phyloP scores from a whole-genome alignment of 306 rosid genomes.

The Malus sieversii region DNA sequence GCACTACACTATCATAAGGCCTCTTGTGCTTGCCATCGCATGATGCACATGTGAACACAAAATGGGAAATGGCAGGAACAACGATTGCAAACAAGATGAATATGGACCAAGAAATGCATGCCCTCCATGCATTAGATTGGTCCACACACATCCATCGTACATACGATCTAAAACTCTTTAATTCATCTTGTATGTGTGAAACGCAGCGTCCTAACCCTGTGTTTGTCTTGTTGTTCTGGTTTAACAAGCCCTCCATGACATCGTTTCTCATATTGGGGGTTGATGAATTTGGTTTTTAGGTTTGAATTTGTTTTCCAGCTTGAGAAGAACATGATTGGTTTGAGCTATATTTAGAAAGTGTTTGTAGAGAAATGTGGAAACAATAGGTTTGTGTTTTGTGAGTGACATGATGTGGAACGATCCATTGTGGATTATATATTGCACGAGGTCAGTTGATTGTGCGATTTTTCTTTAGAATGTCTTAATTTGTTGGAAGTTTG shows the following conservation, averaged over 20 bases:
- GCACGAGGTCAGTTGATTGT: too few species aligned
- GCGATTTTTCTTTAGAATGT: too few species aligned
- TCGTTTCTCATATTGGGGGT: too few species aligned
- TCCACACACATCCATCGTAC: slow-evolving; percentile 94
- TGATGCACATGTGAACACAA: slow-evolving; percentile 45
- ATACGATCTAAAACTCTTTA: slow-evolving; percentile 60
- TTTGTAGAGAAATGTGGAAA: too few species aligned
- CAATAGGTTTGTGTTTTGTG: too few species aligned
- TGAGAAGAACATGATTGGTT: too few species aligned
- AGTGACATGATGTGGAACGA: too few species aligned
- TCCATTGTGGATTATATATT: too few species aligned
- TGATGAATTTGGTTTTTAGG: too few species aligned
- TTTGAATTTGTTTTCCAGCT: too few species aligned
- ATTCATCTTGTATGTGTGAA: slow-evolving; percentile 65
- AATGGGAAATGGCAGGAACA: slow-evolving; percentile 66
- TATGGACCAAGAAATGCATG: slow-evolving; percentile 58
- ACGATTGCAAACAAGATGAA: slow-evolving; percentile 50
- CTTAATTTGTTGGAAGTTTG: too few species aligned
- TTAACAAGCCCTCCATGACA: slow-evolving; percentile 21
- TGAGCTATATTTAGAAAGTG: too few species aligned
- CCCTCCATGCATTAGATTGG: slow-evolving; percentile 52
- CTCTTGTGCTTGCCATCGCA: slow-evolving; percentile 65
- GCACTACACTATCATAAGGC: slow-evolving; percentile 63
- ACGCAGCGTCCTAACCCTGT: slow-evolving; percentile 24
- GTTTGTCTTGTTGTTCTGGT: not conserved